These are phyloP conservation scores for Torulaspora franciscae DNA, from an alignment of 805 yeast species.

Conservation along the genomic window DNA sequence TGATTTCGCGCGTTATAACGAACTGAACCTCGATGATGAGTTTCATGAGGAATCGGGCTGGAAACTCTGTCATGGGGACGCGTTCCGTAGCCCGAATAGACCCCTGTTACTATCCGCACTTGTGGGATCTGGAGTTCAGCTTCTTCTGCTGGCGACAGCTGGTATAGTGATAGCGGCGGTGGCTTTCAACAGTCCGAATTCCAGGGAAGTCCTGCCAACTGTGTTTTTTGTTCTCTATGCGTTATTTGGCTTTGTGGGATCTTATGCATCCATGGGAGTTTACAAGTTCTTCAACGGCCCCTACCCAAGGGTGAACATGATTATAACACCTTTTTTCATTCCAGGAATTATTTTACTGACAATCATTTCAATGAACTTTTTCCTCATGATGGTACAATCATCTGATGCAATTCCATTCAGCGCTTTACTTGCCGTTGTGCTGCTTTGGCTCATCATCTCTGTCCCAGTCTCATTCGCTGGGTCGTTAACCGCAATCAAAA, in stretches of 20 bases:
- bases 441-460: conserved; percentile 81
- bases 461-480: conserved; percentile 81
- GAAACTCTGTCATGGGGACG: conserved; percentile 94
- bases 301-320: conserved; percentile 80
- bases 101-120: conserved; percentile 70
- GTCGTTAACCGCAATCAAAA: conserved; percentile 71
- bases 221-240: conserved; percentile 83
- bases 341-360: conserved; percentile 70
- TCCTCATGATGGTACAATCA: conserved; percentile 68
- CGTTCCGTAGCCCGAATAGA: conserved; percentile 75
- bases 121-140: conserved; percentile 84
- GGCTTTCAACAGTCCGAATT: conserved; percentile 89
- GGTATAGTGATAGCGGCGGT: conserved; percentile 79
- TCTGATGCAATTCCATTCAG: conserved; percentile 95
- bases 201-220: conserved; percentile 89
- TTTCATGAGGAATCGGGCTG: conserved; percentile 93
- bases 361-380: conserved; percentile 72
- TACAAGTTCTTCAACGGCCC: conserved; percentile 91
- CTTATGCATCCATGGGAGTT: conserved; percentile 78
- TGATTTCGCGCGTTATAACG: conserved; percentile 86
- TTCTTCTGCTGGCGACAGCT: conserved; percentile 66
- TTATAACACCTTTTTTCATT: conserved; percentile 75
- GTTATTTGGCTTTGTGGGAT: conserved; percentile 73
- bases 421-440: conserved; percentile 73
- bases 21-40: conserved; percentile 79